A percentile compares a stretch with the other conserved stretches of the same genome.
Evolutionary conservation across 2,329 filamentous ascomycete genomes (phyloP).

Genomic region (Cadophora gregata): DNA sequence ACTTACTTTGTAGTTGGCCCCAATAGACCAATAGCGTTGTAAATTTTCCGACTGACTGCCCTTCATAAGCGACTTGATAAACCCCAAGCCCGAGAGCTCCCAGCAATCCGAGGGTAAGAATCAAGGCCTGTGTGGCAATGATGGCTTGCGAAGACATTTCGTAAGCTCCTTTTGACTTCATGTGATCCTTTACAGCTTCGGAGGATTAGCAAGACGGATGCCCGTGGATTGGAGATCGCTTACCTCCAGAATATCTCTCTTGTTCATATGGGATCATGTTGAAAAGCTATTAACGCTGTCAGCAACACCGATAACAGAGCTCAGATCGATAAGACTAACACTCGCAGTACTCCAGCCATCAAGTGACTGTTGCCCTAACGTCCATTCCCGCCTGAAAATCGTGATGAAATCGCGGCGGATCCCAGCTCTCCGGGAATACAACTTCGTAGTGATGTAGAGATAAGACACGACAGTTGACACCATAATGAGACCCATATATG

Average conservation of each 20-base stretch:
- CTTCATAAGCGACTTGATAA: conserved; percentile 46
- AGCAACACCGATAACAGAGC: conserved; percentile 1
- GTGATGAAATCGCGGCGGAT: conserved; percentile 46
- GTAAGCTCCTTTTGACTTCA: conserved; percentile 45
- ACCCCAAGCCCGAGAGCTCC: conserved; percentile 45
- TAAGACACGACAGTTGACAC: conserved; percentile 55
- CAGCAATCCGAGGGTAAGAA: conserved; percentile 56
- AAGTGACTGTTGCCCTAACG: conserved; percentile 46
- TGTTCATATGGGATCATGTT: conserved; percentile 61
- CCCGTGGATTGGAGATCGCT: conserved; percentile 12
- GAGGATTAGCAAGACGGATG: neutral
- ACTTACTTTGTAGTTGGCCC: conserved; percentile 53
- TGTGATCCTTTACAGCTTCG: conserved; percentile 46
- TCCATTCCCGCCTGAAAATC: conserved; percentile 45
- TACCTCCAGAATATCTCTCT: conserved; percentile 51
- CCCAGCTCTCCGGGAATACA: conserved; percentile 43
- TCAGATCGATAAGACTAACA: conserved; percentile 36
- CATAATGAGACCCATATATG: conserved; percentile 61
- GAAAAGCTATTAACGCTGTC: conserved; percentile 48
- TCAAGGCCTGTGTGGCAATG: conserved; percentile 60
- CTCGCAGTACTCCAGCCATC: conserved; percentile 49
- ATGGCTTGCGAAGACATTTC: conserved; percentile 46
- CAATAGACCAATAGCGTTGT: conserved; percentile 71
- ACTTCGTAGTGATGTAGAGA: conserved; percentile 54
- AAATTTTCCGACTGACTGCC: conserved; percentile 62